A percentile compares a stretch with the other conserved stretches of the same genome.
Conservation (phyloP, 192 early-diverging fungal species). For the Backusella liffmaniae region DNA sequence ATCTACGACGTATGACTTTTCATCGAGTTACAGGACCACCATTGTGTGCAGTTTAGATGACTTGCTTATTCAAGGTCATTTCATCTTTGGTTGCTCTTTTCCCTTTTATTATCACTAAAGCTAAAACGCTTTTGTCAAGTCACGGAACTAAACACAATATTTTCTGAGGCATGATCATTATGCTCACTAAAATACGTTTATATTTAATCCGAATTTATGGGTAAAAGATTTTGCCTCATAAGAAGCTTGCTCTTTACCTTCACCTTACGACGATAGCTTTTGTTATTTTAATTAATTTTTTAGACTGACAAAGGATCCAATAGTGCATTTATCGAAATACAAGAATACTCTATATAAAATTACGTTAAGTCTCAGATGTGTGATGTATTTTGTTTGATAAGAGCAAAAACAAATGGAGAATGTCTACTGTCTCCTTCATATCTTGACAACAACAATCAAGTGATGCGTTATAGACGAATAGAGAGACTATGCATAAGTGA, state of each 20-base stretch:
- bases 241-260: neutral
- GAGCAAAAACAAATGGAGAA: neutral
- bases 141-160: neutral
- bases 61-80: neutral
- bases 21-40: no score
- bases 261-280: neutral
- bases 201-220: neutral
- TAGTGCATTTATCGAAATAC: neutral
- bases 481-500: neutral
- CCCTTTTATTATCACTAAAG: neutral
- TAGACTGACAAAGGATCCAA: neutral
- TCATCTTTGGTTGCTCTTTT: neutral
- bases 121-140: neutral
- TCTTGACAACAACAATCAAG: neutral
- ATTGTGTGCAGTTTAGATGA: neutral
- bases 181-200: neutral
- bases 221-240: neutral
- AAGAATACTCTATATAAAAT: neutral
- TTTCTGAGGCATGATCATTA: neutral
- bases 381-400: neutral
- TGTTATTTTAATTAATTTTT: slow-evolving; percentile 10
- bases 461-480: neutral
- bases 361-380: neutral
- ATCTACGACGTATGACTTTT: no score
- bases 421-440: neutral